These are phyloP conservation scores for Ceratopteris richardii DNA, from an alignment of 75 land plant species.

Conservation along the genomic window DNA sequence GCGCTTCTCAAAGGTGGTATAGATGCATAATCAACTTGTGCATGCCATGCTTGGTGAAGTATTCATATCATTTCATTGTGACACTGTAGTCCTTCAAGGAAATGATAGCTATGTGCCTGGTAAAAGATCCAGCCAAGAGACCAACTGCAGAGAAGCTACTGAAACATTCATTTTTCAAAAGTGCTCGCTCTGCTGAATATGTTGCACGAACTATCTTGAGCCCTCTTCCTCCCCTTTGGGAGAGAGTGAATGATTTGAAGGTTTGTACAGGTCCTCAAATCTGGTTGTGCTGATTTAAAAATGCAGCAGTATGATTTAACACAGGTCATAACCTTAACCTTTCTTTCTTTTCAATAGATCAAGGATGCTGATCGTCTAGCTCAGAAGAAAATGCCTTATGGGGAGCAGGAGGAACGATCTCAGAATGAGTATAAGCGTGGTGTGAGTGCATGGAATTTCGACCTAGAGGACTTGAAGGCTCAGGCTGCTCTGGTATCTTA, in stretches of 20 bases:
- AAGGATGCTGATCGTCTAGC: conserved; percentile 95
- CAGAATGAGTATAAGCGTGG: conserved; percentile 99
- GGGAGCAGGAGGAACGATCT: conserved; percentile 90
- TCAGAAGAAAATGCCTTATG: conserved; percentile 88
- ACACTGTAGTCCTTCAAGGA: conserved; percentile 75
- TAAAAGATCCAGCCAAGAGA: conserved; percentile 87
- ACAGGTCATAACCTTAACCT: conserved; percentile 4
- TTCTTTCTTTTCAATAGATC: conserved; percentile 38
- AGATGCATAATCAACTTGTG: conserved; percentile 1
- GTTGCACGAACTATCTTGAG: conserved; percentile 51
- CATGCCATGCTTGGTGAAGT: neutral
- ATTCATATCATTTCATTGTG: neutral
- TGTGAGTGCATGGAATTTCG: conserved; percentile 96
- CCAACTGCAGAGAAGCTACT: conserved; percentile 80
- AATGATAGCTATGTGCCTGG: conserved; percentile 97
- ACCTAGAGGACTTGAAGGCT: conserved; percentile 79
- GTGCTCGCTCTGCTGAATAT: conserved; percentile 61
- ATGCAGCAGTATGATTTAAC: too few relatives aligned
- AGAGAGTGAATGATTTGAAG: conserved; percentile 85
- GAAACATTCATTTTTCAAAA: conserved; percentile 85
- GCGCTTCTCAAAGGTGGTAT: conserved; percentile 72
- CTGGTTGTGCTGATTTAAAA: too few relatives aligned
- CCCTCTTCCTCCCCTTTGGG: conserved; percentile 85
- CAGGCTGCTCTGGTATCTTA: conserved; percentile 93
- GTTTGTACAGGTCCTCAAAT: conserved; percentile 18